phyloP scores from a whole-genome alignment of 331 rosid species.

The Stylosanthes scabra region DNA sequence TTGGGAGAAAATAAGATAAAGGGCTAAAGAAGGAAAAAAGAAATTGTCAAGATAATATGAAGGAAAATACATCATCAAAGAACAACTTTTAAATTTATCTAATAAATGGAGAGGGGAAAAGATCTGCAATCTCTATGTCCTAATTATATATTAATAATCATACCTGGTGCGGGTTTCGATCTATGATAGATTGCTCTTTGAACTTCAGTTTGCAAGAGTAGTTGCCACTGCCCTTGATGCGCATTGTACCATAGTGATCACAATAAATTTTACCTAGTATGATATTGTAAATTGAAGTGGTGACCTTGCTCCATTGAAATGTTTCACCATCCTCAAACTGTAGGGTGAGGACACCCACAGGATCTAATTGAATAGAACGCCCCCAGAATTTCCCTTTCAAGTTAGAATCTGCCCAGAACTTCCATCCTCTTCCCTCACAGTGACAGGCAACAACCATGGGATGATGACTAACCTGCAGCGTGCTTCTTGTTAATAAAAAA shows the following conservation, averaged over 20 bases:
- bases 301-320: slow-evolving; percentile 99
- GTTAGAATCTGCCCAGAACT: slow-evolving; percentile 98
- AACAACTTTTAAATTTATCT: background rate
- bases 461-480: slow-evolving; percentile 95
- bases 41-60: background rate
- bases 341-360: slow-evolving; percentile 91
- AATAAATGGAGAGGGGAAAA: slow-evolving; percentile 10
- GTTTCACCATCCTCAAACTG: slow-evolving; percentile 94
- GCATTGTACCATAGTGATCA: slow-evolving; percentile 99
- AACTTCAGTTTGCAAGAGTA: slow-evolving; percentile 98
- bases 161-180: slow-evolving; percentile 98
- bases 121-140: slow-evolving; percentile 17
- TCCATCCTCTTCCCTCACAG: slow-evolving; percentile 95
- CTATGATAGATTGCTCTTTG: slow-evolving; percentile 98
- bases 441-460: slow-evolving; percentile 99
- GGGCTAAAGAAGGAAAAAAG: too few relatives aligned
- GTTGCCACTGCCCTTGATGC: slow-evolving; percentile 89
- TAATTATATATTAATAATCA: slow-evolving; percentile 20
- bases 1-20: too few relatives aligned
- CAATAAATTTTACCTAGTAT: slow-evolving; percentile 95
- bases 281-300: slow-evolving; percentile 97
- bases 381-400: slow-evolving; percentile 99
- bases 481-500: slow-evolving; percentile 53
- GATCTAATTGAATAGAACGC: slow-evolving; percentile 96
- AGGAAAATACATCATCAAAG: slow-evolving; percentile 3